Evolutionary conservation across 1,139 yeast genomes (phyloP), one percentile per base, ranked within the genome.

Genomic region (Pichiaceae sp.): DNA sequence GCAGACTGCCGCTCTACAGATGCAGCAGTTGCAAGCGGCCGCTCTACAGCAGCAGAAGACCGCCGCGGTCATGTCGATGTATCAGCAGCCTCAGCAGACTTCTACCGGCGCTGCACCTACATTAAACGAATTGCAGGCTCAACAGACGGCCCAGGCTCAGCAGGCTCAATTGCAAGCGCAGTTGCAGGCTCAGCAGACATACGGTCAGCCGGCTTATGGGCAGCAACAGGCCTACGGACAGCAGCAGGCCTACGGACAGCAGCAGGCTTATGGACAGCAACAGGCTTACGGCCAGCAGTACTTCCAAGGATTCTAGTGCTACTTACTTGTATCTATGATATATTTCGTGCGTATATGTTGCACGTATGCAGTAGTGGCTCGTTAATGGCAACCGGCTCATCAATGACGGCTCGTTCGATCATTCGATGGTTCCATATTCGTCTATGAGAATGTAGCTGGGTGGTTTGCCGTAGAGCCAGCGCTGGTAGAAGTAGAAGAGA

Each of bases 401-500:
- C n/a, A n/a, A n/a, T n/a, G n/a, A n/a, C n/a, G n/a, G n/a, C n/a
- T n/a, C n/a, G n/a, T n/a, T n/a, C n/a, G n/a, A n/a, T n/a, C n/a
- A n/a, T n/a, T n/a, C n/a, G n/a, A n/a, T n/a, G n/a, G n/a, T n/a
- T n/a, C n/a, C n/a, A n/a, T n/a, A 21, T 8, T 29, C 16, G 20
- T 35, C 20, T 14, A 17, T 15, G 31, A 11, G 44, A 44, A 28
- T 18, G 23, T 7, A 15, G 30, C 5, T 35, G 31, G 15, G 34
- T 33, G 14, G 14, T 25, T 25, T 6, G 6, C 44, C 46, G 32
- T 53, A 55, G 15, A 58, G 18, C 50, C 54, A 46, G 38, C 69
- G 56, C 55, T 89, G 97, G 54, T 74, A 72, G 49, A 89, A 80
- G 54, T 86, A 87, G 14, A 74, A 61, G 24, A 76, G 46, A 56